These are phyloP conservation scores for Coniella vitis DNA, from an alignment of 2,329 filamentous ascomycete species.

Conservation along the genomic window DNA sequence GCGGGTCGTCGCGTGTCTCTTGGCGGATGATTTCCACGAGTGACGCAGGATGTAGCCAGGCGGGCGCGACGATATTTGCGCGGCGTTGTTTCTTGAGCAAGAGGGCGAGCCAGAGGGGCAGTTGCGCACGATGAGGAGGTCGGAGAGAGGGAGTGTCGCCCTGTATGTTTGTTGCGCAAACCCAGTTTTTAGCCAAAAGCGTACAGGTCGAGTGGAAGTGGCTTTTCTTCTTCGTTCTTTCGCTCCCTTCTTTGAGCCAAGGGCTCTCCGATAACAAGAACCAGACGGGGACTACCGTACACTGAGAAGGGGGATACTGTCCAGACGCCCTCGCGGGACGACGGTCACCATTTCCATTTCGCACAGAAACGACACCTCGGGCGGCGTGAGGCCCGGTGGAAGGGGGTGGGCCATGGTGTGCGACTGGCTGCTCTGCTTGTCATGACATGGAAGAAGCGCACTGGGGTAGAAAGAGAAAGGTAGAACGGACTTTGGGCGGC, in stretches of 20 bases:
- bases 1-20: conserved; percentile 66
- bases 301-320: conserved; percentile 75
- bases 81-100: conserved; percentile 90
- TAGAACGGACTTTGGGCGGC: background rate
- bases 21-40: conserved; percentile 71
- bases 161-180: too few relatives aligned
- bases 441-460: conserved; percentile 6
- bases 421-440: background rate
- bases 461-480: background rate
- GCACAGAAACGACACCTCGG: conserved; percentile 88
- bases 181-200: too few relatives aligned
- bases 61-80: conserved; percentile 84
- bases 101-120: conserved; percentile 92
- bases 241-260: too few relatives aligned
- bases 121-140: conserved; percentile 69
- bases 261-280: too few relatives aligned
- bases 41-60: conserved; percentile 76
- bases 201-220: too few relatives aligned
- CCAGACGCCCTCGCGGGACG: conserved; percentile 82
- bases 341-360: conserved; percentile 97
- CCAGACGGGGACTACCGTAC: too few relatives aligned
- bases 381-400: conserved; percentile 59
- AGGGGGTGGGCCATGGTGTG: conserved; percentile 44
- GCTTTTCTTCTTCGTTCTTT: too few relatives aligned
- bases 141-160: conserved; percentile 69